A percentile compares a stretch with the other conserved stretches of the same genome.
These are phyloP conservation scores for Macrolepiota dolichaula DNA, from an alignment of 768 basidiomycete genomes.

Conservation along the genomic window DNA sequence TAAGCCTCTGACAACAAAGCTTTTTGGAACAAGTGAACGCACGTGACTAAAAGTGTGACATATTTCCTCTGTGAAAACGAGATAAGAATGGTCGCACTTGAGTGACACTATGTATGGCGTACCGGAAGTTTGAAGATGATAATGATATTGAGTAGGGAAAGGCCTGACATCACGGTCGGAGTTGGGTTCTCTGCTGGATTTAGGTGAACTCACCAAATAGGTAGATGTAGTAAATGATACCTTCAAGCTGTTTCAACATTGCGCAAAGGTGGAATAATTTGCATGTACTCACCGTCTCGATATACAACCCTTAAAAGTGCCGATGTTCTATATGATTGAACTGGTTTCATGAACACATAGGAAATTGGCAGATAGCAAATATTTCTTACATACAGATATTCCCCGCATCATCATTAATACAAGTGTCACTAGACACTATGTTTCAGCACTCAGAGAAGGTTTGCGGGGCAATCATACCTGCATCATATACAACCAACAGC, in stretches of 20 bases:
- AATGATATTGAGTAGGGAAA: neutral
- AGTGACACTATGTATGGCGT: neutral
- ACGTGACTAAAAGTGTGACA: neutral
- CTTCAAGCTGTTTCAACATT: neutral
- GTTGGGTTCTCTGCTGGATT: neutral
- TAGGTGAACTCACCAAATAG: neutral
- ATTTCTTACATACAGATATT: neutral
- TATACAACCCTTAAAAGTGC: neutral
- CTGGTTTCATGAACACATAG: neutral
- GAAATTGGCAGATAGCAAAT: too few relatives aligned
- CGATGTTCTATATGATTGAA: neutral
- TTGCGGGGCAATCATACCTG: neutral
- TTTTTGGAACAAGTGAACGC: neutral
- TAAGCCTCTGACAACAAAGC: neutral
- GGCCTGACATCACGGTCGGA: neutral
- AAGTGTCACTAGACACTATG: neutral
- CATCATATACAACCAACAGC: neutral
- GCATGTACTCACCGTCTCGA: neutral
- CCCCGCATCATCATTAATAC: neutral
- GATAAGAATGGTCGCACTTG: neutral
- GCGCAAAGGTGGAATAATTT: neutral
- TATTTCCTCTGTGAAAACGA: neutral
- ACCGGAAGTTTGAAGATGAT: neutral
- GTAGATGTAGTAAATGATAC: neutral
- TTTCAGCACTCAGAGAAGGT: neutral